phyloP scores from a whole-genome alignment of 2,329 filamentous ascomycete genomes.

The Pyrenophora tritici-repentis region DNA sequence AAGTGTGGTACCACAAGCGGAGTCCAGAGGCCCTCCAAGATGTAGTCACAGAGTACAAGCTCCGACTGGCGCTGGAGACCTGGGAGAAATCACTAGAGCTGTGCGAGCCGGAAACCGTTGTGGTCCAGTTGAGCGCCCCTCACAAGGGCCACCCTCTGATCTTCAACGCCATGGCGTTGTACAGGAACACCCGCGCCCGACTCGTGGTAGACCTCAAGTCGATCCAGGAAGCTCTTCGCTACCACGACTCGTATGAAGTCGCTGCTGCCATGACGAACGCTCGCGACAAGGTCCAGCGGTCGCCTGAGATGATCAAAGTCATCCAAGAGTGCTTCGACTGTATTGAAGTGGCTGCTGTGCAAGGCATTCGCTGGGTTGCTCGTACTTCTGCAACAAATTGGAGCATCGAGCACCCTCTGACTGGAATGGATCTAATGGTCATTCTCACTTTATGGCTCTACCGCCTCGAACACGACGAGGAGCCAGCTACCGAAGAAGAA shows the following conservation, averaged over 20 bases:
- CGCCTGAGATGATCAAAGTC: conserved; percentile 96
- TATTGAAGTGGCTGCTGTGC: conserved; percentile 91
- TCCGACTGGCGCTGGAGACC: conserved; percentile 92
- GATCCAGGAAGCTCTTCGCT: conserved; percentile 93
- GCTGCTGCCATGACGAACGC: conserved; percentile 95
- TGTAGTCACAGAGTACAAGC: conserved; percentile 97
- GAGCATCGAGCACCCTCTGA: conserved; percentile 97
- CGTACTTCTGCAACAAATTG: conserved; percentile 97
- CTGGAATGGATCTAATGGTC: conserved; percentile 95
- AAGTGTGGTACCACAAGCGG: conserved; percentile 99
- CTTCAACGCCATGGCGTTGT: conserved; percentile 98
- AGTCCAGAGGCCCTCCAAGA: conserved; percentile 97
- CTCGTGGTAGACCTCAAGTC: conserved; percentile 94
- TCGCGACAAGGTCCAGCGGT: conserved; percentile 90
- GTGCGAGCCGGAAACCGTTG: conserved; percentile 87
- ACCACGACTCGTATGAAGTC: conserved; percentile 96
- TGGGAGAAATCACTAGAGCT: conserved; percentile 96
- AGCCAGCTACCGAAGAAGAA: conserved; percentile 83
- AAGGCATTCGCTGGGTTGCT: conserved; percentile 97
- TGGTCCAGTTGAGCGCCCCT: conserved; percentile 87
- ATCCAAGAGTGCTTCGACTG: conserved; percentile 98
- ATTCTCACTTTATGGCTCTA: conserved; percentile 98
- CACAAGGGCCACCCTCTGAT: conserved; percentile 95
- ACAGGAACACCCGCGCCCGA: conserved; percentile 88
- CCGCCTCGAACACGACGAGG: conserved; percentile 98